Evolutionary conservation across 2,329 filamentous ascomycete genomes (phyloP).

Genomic region (Aspergillus melleus): DNA sequence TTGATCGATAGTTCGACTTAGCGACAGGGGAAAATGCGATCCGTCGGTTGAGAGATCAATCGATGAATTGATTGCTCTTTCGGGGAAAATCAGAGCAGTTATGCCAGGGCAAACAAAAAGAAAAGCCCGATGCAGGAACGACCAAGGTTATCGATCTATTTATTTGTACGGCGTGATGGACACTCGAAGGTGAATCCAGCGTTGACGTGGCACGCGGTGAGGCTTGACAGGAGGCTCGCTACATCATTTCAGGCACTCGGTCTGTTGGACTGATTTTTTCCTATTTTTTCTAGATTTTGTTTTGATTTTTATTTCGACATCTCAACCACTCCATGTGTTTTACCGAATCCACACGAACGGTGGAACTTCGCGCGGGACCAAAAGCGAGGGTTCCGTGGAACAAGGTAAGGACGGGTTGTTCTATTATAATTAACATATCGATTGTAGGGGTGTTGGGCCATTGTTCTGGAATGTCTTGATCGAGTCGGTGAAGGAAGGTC

Average conservation of each 20-base stretch:
- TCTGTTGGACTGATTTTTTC: background rate
- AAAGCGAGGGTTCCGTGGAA: background rate
- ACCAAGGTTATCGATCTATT: conserved; percentile 6
- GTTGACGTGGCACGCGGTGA: conserved; percentile 11
- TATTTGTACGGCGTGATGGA: background rate
- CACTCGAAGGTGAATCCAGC: conserved; percentile 4
- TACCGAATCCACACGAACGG: background rate
- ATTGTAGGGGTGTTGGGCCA: background rate
- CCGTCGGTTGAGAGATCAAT: background rate
- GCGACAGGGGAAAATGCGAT: background rate
- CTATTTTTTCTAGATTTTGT: background rate
- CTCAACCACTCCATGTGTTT: background rate
- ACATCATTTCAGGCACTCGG: background rate
- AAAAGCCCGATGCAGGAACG: conserved; percentile 11
- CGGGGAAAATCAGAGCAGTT: background rate
- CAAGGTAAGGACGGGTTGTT: background rate
- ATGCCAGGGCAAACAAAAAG: background rate
- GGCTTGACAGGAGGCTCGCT: background rate
- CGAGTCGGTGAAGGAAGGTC: too few relatives aligned
- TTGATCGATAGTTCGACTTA: background rate
- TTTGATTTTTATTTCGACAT: background rate
- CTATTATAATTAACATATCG: background rate
- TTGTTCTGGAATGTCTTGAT: too few relatives aligned
- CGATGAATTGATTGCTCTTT: background rate
- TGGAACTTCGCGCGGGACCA: background rate